Evolutionary conservation across 352 stramenopile species (phyloP), one percentile per base, ranked within the genome.

Genomic region (Pythium vanterpoolii): DNA sequence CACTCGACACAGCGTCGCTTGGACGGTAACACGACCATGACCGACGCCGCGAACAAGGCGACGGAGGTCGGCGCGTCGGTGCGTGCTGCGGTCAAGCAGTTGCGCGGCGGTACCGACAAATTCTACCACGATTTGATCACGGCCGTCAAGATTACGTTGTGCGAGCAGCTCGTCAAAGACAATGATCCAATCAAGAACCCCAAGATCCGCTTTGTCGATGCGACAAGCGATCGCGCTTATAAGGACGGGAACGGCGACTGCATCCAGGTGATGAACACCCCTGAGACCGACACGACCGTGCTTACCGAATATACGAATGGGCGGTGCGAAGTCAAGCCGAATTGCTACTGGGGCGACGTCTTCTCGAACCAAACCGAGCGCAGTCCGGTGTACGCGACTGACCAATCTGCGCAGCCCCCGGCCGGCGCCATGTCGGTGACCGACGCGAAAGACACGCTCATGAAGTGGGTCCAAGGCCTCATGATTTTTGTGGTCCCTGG

Each of bases 81-180:
- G n/a, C 78, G 78, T 56, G 70, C 85, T 31, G 70, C 69, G 6
- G 81, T 90, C 56, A 86, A 82, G 57, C 69, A 87, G 42, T 55
- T 90, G 27, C 80, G 80, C 24, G 76, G 78, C 45, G 77, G 78
- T 46, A 81, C 57, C 2, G 59, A 74, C 30, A 77, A 83, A 48
- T 88, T 87, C 52, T 90, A 90, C 68, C 45, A 72, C 3, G 68
- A 90, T 21, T 50, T 90, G 36, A 82, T 88, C 67, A 73, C 52
- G 1, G 77, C 80, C 0, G 57, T 77, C 24, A 71, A 83, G 49
- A 87, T 89, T 51, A 40, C 56, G 9, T 18, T 87, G 14, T 89
- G 79, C 46, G 63, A 86, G 21, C 24, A 78, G 40, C 30, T 77
- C 14, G 52, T 54, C 3, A 68, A 58, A 10, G 76, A 73, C 5